Evolutionary conservation across 257 asterid species (phyloP), one percentile per base, ranked within the genome.

Genomic region (Scutellaria barbata): DNA sequence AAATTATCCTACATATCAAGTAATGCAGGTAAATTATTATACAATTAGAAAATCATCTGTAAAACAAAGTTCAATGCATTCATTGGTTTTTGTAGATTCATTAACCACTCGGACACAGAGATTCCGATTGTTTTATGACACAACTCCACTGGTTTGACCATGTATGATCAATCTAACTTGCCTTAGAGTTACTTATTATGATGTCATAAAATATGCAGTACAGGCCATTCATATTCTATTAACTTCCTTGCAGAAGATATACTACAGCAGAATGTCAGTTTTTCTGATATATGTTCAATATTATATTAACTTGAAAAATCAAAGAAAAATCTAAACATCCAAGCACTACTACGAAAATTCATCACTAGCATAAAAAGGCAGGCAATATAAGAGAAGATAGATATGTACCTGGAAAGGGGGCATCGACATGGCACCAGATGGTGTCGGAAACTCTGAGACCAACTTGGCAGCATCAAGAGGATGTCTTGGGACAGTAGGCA

Each of bases 361-460:
- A 33, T 20, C 45, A 59, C 46, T 47, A 43, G 61, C 64, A 79
- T 13, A 65, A 59, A 25, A 56, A 7, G n/a, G 17, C 6, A 54
- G 12, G 16, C 10, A 18, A 25, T 20, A 50, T 14, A 53, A 70
- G 54, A 74, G 66, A 63, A 59, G n/a, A 72, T 51, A 12, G 66
- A 81, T 59, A 50, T 52, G 14, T 84, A 90, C 96, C 14, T 74
- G 77, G 75, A 71, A 59, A 33, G 80, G 58, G 68, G 80, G 47
- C 71, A 65, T 76, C 37, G 74, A 66, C 71, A 83, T 75, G 74
- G 82, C 80, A 79, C 85, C 76, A 56, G 84, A 65, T 59, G 81
- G 78, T 8, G 86, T 71, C 8, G 83, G 74, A 68, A 72, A 63
- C 73, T 76, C 77, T 7, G 41, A 20, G 35, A 71, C 69, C 55